These are phyloP conservation scores for Caryopteris hybrid DNA, from an alignment of 305 asterid genomes.

Conservation along the genomic window DNA sequence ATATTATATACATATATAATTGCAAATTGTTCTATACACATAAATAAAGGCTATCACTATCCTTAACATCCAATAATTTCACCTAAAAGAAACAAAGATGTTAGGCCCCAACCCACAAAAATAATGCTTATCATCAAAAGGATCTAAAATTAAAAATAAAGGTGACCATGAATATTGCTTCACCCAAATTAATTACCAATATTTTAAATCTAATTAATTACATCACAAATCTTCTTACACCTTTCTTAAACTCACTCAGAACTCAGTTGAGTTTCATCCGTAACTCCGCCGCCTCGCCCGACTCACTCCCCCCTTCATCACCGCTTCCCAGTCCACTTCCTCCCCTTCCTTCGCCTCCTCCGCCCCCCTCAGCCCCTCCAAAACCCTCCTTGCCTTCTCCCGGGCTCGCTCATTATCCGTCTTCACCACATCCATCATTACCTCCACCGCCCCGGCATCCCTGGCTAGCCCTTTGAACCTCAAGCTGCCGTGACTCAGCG, in stretches of 20 bases:
- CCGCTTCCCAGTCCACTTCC: conserved; percentile 71
- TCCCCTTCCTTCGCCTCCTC: conserved; percentile 42
- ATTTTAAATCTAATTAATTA: conserved; percentile 19
- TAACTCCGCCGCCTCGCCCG: conserved; percentile 37
- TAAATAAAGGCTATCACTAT: background rate
- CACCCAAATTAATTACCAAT: conserved; percentile 21
- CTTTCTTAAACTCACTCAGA: conserved; percentile 22
- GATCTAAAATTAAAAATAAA: background rate
- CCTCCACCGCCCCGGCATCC: conserved; percentile 55
- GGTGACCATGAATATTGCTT: conserved; percentile 22
- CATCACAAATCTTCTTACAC: background rate
- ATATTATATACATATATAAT: background rate
- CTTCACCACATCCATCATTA: conserved; percentile 45
- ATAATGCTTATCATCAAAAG: conserved; percentile 8
- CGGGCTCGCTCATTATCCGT: conserved; percentile 54
- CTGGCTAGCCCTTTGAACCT: conserved; percentile 70
- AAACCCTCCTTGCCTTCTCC: conserved; percentile 56
- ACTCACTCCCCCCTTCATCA: conserved; percentile 54
- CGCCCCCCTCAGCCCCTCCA: conserved; percentile 40
- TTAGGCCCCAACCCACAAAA: conserved; percentile 23
- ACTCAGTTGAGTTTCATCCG: conserved; percentile 58
- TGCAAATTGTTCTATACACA: conserved; percentile 2
- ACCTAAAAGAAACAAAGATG: conserved; percentile 17
- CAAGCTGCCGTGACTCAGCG: conserved; percentile 64
- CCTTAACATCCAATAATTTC: conserved; percentile 16